Evolutionary conservation across 495 filamentous ascomycete genomes (phyloP).

Genomic region (Lasiosphaeria hispida): DNA sequence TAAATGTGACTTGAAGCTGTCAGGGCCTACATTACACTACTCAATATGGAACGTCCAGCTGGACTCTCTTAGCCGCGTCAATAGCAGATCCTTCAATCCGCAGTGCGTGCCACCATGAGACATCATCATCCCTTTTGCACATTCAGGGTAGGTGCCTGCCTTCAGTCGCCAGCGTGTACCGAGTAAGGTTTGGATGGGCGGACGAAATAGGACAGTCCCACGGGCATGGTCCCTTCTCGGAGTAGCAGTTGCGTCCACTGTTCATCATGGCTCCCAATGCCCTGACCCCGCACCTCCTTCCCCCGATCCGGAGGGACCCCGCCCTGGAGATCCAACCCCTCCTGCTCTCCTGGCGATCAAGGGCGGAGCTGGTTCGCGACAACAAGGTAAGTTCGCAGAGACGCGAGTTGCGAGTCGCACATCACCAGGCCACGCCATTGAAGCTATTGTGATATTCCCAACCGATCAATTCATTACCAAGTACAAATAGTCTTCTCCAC

Average conservation of each 20-base stretch:
- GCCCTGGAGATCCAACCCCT: background rate
- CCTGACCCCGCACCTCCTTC: background rate
- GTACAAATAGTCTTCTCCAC: too few relatives aligned
- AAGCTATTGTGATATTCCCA: conserved; percentile 16
- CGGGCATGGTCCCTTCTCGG: background rate
- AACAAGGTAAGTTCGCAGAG: background rate
- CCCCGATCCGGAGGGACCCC: too few relatives aligned
- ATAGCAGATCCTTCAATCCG: background rate
- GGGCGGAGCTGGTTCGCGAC: background rate
- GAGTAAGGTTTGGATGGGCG: too few relatives aligned
- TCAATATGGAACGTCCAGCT: background rate
- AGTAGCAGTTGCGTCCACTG: background rate
- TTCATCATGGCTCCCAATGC: background rate
- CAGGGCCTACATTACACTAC: background rate
- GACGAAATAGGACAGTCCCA: too few relatives aligned
- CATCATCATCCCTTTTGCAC: too few relatives aligned
- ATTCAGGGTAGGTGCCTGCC: too few relatives aligned
- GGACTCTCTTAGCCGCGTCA: background rate
- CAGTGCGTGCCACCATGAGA: background rate
- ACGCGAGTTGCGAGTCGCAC: background rate
- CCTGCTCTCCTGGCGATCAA: conserved; percentile 9
- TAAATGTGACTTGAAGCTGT: too few relatives aligned
- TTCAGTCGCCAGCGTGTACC: too few relatives aligned
- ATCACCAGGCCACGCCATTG: conserved; percentile 11
- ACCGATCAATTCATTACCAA: background rate